Evolutionary conservation across 371 early-diverging fungal genomes (phyloP).

Genomic region (Lichtheimia ornata): DNA sequence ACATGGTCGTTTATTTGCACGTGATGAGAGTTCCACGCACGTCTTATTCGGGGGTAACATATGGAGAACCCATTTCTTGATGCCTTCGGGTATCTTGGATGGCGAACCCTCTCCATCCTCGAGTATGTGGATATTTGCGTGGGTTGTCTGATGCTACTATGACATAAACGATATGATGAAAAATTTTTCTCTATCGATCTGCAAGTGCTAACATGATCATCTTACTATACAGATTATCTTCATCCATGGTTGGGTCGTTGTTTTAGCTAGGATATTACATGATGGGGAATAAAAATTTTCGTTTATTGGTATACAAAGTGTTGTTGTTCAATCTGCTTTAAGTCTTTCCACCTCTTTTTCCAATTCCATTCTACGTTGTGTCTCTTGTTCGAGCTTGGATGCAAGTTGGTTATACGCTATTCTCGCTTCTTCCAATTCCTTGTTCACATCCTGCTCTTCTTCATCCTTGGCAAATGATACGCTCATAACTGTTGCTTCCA

Average conservation of each 20-base stretch:
- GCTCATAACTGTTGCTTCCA: slow-evolving; percentile 44
- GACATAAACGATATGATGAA: no score
- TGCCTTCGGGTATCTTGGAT: not conserved
- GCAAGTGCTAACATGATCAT: no score
- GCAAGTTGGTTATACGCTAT: slow-evolving; percentile 25
- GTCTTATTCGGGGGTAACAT: slow-evolving; percentile 1
- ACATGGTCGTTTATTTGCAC: not conserved
- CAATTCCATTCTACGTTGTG: slow-evolving; percentile 5
- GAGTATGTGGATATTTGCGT: not conserved
- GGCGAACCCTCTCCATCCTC: slow-evolving; percentile 4
- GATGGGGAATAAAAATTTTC: not conserved
- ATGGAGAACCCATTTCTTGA: not conserved
- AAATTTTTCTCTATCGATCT: no score
- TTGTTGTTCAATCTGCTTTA: not conserved
- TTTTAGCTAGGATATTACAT: not conserved
- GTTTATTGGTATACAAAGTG: slow-evolving; percentile 1
- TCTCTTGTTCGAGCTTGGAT: slow-evolving; percentile 24
- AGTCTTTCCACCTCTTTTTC: slow-evolving; percentile 8
- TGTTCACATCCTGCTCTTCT: slow-evolving; percentile 19
- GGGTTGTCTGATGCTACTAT: not conserved
- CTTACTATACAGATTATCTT: no score
- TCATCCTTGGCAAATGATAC: slow-evolving; percentile 34
- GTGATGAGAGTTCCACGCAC: not conserved
- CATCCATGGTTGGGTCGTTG: no score
- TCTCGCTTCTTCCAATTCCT: slow-evolving; percentile 15